Conservation (phyloP, 352 stramenopile genomes). For the Phytophthora agathidicida region DNA sequence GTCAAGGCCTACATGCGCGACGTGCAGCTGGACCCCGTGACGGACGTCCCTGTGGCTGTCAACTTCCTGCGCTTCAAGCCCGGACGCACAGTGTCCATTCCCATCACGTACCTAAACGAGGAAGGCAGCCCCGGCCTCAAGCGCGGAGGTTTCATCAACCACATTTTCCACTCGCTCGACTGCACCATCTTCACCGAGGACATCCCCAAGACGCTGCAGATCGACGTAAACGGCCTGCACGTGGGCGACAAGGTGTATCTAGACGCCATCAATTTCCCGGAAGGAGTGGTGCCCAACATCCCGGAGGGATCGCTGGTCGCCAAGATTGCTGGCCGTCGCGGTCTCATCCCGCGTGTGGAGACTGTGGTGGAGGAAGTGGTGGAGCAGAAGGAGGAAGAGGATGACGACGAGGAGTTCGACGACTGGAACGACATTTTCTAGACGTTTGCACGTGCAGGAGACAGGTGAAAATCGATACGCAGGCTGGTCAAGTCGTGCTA, state of each 20-base stretch:
- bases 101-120: constrained; percentile 93
- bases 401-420: constrained; percentile 81
- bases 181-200: constrained; percentile 80
- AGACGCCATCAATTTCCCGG: constrained; percentile 76
- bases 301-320: constrained; percentile 70
- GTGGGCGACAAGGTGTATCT: constrained; percentile 85
- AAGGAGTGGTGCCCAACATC: constrained; percentile 75
- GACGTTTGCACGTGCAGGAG: constrained; percentile 16
- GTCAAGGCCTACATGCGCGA: constrained; percentile 90
- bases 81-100: constrained; percentile 90
- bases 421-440: constrained; percentile 92
- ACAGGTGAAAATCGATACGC: too few relatives aligned
- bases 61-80: constrained; percentile 95
- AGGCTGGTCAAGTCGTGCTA: constrained; percentile 3
- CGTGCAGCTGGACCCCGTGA: constrained; percentile 86
- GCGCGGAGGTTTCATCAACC: constrained; percentile 93
- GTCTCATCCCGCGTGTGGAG: constrained; percentile 80
- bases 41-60: constrained; percentile 75
- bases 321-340: constrained; percentile 87
- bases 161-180: constrained; percentile 87
- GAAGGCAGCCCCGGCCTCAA: constrained; percentile 95
- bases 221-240: constrained; percentile 89
- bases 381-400: constrained; percentile 67
- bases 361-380: constrained; percentile 73
- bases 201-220: constrained; percentile 76